Evolutionary conservation across 2,329 filamentous ascomycete genomes (phyloP).

Genomic region (Plenodomus biglobosus): DNA sequence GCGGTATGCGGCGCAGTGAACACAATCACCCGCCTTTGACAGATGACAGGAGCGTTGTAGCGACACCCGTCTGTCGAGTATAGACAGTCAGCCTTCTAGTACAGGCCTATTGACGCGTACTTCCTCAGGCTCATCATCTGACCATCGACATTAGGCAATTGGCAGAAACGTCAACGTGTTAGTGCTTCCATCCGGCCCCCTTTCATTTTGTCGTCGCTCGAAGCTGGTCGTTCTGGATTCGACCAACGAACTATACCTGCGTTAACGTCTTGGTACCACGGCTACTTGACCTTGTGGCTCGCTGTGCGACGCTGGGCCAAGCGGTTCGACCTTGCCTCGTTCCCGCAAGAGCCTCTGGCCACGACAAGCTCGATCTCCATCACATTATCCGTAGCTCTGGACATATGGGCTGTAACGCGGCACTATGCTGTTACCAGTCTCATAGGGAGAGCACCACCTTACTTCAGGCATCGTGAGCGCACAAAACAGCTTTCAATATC

Average conservation of each 20-base stretch:
- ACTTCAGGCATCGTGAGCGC: conserved; percentile 13
- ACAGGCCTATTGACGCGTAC: conserved; percentile 11
- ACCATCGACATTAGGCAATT: neutral
- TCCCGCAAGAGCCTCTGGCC: conserved; percentile 1
- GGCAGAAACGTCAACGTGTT: neutral
- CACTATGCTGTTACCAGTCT: conserved; percentile 6
- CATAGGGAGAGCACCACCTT: conserved; percentile 9
- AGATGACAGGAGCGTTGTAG: conserved; percentile 23
- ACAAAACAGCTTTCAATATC: conserved; percentile 13
- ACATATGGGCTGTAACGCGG: conserved; percentile 5
- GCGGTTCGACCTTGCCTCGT: conserved; percentile 13
- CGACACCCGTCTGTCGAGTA: conserved; percentile 7
- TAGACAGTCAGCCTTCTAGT: conserved; percentile 2
- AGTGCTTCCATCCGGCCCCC: conserved; percentile 1
- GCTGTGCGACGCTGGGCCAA: conserved; percentile 13
- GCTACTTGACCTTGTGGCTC: conserved; percentile 7
- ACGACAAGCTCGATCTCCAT: neutral
- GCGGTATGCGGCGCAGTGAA: neutral
- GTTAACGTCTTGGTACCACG: conserved; percentile 14
- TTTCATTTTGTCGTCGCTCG: neutral
- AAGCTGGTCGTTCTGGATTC: conserved; percentile 10
- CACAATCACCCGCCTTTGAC: conserved; percentile 23
- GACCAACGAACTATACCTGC: conserved; percentile 19
- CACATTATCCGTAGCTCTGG: neutral
- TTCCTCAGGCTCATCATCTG: neutral